phyloP scores from a whole-genome alignment of 225 moss, liverwort and hornwort genomes.

The Ulota crispa region DNA sequence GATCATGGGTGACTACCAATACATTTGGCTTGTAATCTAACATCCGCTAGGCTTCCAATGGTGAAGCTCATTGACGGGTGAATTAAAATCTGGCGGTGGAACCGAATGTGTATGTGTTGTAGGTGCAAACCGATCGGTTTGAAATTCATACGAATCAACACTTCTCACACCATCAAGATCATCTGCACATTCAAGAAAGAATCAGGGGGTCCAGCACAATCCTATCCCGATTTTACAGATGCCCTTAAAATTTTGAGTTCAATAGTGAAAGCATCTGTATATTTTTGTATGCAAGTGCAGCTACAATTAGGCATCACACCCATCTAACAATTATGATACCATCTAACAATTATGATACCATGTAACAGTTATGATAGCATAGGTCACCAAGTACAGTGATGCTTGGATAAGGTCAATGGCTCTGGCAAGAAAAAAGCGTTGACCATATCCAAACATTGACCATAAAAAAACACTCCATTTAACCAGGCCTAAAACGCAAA shows the following conservation, averaged over 20 bases:
- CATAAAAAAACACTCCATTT: too few relatives aligned
- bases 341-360: background rate
- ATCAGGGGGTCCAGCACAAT: background rate
- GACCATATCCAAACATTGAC: too few relatives aligned
- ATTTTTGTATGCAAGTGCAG: background rate
- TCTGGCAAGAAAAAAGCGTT: too few relatives aligned
- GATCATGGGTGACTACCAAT: background rate
- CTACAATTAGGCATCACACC: background rate
- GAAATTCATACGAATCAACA: background rate
- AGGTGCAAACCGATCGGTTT: background rate
- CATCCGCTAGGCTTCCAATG: background rate
- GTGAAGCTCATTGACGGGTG: background rate
- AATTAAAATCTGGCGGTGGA: background rate
- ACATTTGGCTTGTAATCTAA: background rate
- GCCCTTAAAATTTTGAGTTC: background rate
- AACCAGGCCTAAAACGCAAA: too few relatives aligned
- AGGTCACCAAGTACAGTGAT: background rate
- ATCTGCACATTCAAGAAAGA: background rate
- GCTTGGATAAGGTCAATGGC: background rate
- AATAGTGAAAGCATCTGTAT: background rate
- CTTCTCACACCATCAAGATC: background rate
- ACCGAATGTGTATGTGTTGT: background rate
- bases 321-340: background rate
- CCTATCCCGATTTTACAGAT: too few relatives aligned
- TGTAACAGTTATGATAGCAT: background rate